Base-by-base conservation (phyloP, 805 yeast genomes). In the Starmera amethionina region DNA sequence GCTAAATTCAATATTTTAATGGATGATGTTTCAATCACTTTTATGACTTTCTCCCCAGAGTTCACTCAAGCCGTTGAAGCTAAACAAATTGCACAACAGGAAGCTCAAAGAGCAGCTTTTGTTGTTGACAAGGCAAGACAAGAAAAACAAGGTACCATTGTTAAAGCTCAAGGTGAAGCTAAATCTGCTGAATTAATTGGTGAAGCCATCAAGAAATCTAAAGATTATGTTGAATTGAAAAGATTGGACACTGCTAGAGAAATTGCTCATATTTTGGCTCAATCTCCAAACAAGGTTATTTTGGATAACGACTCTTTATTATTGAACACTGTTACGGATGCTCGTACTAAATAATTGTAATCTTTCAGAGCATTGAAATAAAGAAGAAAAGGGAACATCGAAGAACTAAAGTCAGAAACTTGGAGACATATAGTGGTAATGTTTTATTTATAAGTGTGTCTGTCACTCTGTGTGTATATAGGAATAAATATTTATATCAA, bases 11-110 rank as follows among this genome's bases (percentile, higher is more conserved):
- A 86, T 65, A 79, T 93, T 47, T 59, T 75, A 46, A 72, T 93
- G 53, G 98, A 93, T 62, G 98, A 93, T 64, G 98, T 93, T 36
- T 93, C 98, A 7, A 76, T 93, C 56, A 93, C 98, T 3, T 87
- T 69, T 54, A 93, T 93, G 97, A 86, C 97, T 1, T 93, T 93
- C 63, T 84, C 95, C 3, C 98, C 98, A 27, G 98, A 93, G 64
- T 93, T 93, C 62, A 89, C 97, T 34, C 79, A 83, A 35, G 97
- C 97, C 5, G 98, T 93, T 41, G 98, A 93, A 68, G 95, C 96
- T 43, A 93, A 93, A 66, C 98, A 93, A 70, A 93, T 93, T 64
- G 97, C 98, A 27, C 98, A 93, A 64, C 98, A 93, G 70, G 98
- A 93, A 60, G 97, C 98, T 16, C 97, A 93, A 67, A 81, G 95